Evolutionary conservation across 2,329 filamentous ascomycete genomes (phyloP).

Genomic region (Neonectria faginata): DNA sequence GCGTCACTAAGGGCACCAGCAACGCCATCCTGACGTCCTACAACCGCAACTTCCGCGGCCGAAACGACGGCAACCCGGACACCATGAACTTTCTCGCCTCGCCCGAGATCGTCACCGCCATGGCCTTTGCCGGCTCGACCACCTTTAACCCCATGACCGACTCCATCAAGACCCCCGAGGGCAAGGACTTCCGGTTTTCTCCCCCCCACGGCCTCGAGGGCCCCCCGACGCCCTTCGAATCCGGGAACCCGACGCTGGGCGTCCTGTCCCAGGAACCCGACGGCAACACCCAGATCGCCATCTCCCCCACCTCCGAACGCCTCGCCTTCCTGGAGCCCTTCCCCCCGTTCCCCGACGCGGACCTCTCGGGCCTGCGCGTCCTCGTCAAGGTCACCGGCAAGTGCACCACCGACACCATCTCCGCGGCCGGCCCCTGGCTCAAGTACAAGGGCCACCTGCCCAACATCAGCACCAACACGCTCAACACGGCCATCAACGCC

Average conservation of each 20-base stretch:
- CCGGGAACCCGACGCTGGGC: constrained; percentile 79
- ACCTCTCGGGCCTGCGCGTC: constrained; percentile 83
- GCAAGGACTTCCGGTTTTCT: constrained; percentile 85
- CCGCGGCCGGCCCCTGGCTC: constrained; percentile 92
- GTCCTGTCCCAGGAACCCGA: constrained; percentile 80
- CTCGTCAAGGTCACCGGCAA: constrained; percentile 97
- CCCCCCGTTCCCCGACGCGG: constrained; percentile 79
- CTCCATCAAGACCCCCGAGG: constrained; percentile 80
- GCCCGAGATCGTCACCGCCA: constrained; percentile 95
- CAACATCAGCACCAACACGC: constrained; percentile 97
- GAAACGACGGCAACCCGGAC: constrained; percentile 94
- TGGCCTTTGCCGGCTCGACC: constrained; percentile 91
- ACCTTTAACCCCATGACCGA: constrained; percentile 98
- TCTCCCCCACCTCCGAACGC: constrained; percentile 88
- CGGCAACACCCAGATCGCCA: constrained; percentile 76
- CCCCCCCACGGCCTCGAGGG: constrained; percentile 79
- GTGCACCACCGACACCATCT: constrained; percentile 98
- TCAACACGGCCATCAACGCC: constrained; percentile 94
- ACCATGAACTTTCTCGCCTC: constrained; percentile 99
- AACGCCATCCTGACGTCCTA: constrained; percentile 98
- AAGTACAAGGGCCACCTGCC: constrained; percentile 99
- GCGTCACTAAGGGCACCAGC: constrained; percentile 81
- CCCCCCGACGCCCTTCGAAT: constrained; percentile 75
- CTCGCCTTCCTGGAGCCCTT: constrained; percentile 94
- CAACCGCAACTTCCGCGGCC: constrained; percentile 97